phyloP scores from a whole-genome alignment of 331 rosid genomes.

The Saraca asoca region DNA sequence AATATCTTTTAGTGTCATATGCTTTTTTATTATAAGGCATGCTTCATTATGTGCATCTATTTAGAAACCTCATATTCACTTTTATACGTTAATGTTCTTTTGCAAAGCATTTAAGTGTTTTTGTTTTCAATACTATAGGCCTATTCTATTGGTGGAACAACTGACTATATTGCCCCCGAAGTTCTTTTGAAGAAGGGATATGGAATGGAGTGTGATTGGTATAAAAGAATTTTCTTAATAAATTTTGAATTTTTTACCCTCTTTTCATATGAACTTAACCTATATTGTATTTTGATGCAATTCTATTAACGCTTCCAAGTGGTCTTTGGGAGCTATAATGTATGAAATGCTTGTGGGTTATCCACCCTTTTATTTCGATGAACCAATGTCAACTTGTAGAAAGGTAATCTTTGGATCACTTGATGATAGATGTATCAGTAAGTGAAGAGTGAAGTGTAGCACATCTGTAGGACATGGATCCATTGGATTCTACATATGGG shows the following conservation, averaged over 20 bases:
- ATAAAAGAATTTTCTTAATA: constrained; percentile 26
- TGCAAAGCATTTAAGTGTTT: not conserved
- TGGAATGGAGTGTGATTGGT: constrained; percentile 99
- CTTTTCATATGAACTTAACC: constrained; percentile 1
- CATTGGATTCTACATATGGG: constrained; percentile 19
- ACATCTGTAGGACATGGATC: constrained; percentile 16
- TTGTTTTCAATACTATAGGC: constrained; percentile 61
- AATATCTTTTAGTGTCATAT: constrained; percentile 23
- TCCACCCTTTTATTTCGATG: constrained; percentile 98
- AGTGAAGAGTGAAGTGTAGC: constrained; percentile 14
- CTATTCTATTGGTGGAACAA: constrained; percentile 96
- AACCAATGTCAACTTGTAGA: constrained; percentile 94
- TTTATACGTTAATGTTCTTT: constrained; percentile 18
- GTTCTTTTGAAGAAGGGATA: constrained; percentile 97
- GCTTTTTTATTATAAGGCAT: constrained; percentile 16
- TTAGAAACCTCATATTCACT: constrained; percentile 6
- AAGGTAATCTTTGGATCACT: constrained; percentile 61
- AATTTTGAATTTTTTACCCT: constrained; percentile 16
- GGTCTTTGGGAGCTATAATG: constrained; percentile 99
- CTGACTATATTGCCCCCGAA: constrained; percentile 98
- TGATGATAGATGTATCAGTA: constrained; percentile 30
- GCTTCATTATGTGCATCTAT: constrained; percentile 34
- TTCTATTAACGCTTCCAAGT: constrained; percentile 58
- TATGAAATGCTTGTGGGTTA: constrained; percentile 98
- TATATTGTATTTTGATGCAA: constrained; percentile 33